Evolutionary conservation across 768 basidiomycete species (phyloP).

Genomic region (Galerina sulciceps): DNA sequence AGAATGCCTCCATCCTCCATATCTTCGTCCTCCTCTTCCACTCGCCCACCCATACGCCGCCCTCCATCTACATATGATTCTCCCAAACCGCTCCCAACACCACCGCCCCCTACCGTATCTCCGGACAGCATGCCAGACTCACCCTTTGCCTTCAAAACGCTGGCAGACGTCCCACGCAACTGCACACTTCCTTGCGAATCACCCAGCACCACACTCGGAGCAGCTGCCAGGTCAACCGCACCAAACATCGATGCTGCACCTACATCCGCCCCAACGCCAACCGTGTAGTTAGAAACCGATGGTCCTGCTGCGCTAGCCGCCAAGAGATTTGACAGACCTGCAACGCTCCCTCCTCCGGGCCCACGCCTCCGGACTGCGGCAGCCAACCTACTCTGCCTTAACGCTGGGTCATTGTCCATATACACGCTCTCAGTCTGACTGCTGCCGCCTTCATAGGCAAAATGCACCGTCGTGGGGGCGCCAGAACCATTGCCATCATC

Average conservation of each 20-base stretch:
- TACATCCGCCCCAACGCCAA: conserved; percentile 23
- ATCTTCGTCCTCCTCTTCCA: conserved; percentile 64
- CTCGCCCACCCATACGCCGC: conserved; percentile 37
- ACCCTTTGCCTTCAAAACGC: conserved; percentile 8
- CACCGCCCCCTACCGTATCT: conserved; percentile 55
- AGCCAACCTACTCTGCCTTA: conserved; percentile 68
- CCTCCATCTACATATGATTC: conserved; percentile 80
- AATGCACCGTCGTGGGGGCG: conserved; percentile 23
- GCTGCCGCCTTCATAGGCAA: neutral
- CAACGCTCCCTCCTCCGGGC: conserved; percentile 44
- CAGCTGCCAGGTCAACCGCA: conserved; percentile 47
- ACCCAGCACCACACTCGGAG: conserved; percentile 73
- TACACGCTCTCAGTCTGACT: conserved; percentile 28
- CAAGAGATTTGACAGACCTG: conserved; percentile 53
- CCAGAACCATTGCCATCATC: conserved; percentile 10
- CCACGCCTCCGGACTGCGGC: conserved; percentile 51
- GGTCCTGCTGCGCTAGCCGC: conserved; percentile 22
- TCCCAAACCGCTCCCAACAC: conserved; percentile 64
- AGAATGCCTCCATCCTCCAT: conserved; percentile 84
- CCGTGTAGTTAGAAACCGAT: neutral
- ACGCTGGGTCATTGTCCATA: conserved; percentile 67
- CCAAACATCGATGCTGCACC: conserved; percentile 52
- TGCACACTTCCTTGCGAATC: conserved; percentile 59
- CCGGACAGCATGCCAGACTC: conserved; percentile 41
- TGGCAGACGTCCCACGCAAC: conserved; percentile 5